Percentiles rank a stretch among this genome's conserved stretches.
These are phyloP conservation scores for Coemansia sp. DNA, from an alignment of 192 early-diverging fungal species.

Conservation along the genomic window DNA sequence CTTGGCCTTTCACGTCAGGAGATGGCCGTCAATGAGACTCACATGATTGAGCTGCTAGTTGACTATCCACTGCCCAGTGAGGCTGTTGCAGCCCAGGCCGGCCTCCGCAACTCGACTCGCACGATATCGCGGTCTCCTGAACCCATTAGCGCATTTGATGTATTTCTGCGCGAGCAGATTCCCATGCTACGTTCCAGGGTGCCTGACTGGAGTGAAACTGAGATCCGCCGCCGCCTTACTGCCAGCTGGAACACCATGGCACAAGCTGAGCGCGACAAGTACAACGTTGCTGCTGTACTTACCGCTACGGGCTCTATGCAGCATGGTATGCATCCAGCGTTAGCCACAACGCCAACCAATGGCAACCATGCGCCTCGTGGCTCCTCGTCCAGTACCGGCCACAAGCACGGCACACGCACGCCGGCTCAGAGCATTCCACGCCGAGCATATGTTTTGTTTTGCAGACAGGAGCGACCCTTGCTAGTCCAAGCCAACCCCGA, in stretches of 20 bases:
- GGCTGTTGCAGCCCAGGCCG: conserved; percentile 19
- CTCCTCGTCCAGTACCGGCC: conserved; percentile 8
- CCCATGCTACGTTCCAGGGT: conserved; percentile 48
- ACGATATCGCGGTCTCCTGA: conserved; percentile 29
- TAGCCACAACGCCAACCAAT: neutral
- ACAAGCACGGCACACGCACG: conserved; percentile 19
- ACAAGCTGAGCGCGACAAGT: conserved; percentile 35
- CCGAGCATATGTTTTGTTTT: conserved; percentile 54
- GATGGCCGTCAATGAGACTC: conserved; percentile 43
- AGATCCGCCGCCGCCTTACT: conserved; percentile 41
- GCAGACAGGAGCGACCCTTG: conserved; percentile 42
- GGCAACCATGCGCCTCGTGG: conserved; percentile 4
- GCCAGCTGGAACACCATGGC: conserved; percentile 52
- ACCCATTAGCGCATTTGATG: conserved; percentile 24
- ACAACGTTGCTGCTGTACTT: conserved; percentile 8
- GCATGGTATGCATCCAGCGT: neutral
- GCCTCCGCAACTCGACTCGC: conserved; percentile 11
- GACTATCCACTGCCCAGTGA: conserved; percentile 48
- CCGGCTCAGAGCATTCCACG: conserved; percentile 40
- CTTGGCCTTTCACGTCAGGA: conserved; percentile 44
- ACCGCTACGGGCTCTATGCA: neutral
- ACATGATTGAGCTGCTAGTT: conserved; percentile 50
- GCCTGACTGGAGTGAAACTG: conserved; percentile 52
- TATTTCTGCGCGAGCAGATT: conserved; percentile 46
- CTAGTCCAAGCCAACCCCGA: conserved; percentile 36